Evolutionary conservation across 768 basidiomycete genomes (phyloP), one percentile per base, ranked within the genome.

Genomic region (Panaeolus cyanescens): DNA sequence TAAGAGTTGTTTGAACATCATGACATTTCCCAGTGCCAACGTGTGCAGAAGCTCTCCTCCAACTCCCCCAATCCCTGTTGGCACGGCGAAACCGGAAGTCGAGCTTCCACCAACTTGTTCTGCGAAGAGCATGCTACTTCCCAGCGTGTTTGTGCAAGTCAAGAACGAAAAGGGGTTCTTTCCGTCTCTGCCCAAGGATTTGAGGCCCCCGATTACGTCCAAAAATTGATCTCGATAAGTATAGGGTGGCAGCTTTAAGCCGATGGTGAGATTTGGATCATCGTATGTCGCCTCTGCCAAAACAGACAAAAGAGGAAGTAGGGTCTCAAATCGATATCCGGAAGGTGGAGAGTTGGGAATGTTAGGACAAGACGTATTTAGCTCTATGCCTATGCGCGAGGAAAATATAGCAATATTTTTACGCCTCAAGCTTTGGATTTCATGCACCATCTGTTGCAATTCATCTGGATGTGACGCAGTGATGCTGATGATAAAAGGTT

Each of bases 331-430:
- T 36, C 81, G 59, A 73, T 95, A 95, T 9, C 90, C 84, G 19
- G 87, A 82, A 0, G 91, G 91, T 0, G 90, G 82, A 3, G 81
- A 69, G 25, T 79, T 76, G 10, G 72, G 74, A 65, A 94, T 90
- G 70, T 95, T 95, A 3, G 93, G 93, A 65, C 93, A 95, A 37
- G 88, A 90, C 0, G 91, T 87, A 72, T 95, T 95, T 68, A 95
- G 78, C 73, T 95, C 93, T 66, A 93, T 75, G 13, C 83, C 93
- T 62, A 95, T 76, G 64, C 45, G 45, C 13, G 45, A 50, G 22
- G 45, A 50, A 28, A 28, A 50, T 13, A 50, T 28, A 10, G 22
- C 64, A 17, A 74, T 66, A 55, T 72, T 74, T 28, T 50, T 50
- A 17, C 63, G 32, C n/a, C 91, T 86, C 10, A 93, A 79, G 2